Evolutionary conservation across 2,329 filamentous ascomycete species (phyloP).

Genomic region (Pseudogymnoascus sp.): DNA sequence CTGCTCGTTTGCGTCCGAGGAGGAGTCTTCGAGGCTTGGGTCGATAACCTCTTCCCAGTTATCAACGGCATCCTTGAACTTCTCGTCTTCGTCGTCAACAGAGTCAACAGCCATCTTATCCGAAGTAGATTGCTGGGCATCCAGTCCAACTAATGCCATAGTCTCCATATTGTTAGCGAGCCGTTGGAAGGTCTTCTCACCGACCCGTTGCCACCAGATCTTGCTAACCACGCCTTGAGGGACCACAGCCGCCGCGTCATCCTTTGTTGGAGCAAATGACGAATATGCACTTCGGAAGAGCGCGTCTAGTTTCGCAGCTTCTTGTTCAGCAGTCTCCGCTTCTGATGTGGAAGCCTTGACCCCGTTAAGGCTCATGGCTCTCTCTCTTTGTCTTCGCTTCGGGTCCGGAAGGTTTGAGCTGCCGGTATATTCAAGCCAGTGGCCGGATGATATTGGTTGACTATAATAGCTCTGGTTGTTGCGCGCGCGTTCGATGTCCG

Average conservation of each 20-base stretch:
- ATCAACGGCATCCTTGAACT: constrained; percentile 45
- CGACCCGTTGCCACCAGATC: constrained; percentile 70
- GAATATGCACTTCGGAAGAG: constrained; percentile 73
- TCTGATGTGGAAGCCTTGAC: constrained; percentile 41
- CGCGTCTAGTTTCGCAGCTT: constrained; percentile 63
- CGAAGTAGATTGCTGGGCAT: constrained; percentile 13
- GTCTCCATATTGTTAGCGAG: constrained; percentile 40
- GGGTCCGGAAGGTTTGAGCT: constrained; percentile 53
- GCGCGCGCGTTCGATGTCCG: constrained; percentile 30
- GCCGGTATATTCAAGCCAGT: constrained; percentile 60
- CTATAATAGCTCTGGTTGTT: constrained; percentile 52
- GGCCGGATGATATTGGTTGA: constrained; percentile 57
- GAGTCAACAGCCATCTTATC: constrained; percentile 6
- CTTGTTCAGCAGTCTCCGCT: constrained; percentile 44
- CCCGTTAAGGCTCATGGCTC: constrained; percentile 59
- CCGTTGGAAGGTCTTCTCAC: constrained; percentile 58
- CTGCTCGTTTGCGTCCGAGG: constrained; percentile 39
- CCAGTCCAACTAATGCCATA: constrained; percentile 6
- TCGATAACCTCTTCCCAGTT: constrained; percentile 55
- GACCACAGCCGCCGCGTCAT: constrained; percentile 64
- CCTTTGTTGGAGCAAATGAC: constrained; percentile 69
- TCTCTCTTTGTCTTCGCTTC: constrained; percentile 61
- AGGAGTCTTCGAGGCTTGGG: constrained; percentile 38
- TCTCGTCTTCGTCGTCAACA: constrained; percentile 29
- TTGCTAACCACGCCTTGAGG: constrained; percentile 60